These are phyloP conservation scores for Trichoderma harzianum DNA, from an alignment of 2,329 filamentous ascomycete species.

Conservation along the genomic window DNA sequence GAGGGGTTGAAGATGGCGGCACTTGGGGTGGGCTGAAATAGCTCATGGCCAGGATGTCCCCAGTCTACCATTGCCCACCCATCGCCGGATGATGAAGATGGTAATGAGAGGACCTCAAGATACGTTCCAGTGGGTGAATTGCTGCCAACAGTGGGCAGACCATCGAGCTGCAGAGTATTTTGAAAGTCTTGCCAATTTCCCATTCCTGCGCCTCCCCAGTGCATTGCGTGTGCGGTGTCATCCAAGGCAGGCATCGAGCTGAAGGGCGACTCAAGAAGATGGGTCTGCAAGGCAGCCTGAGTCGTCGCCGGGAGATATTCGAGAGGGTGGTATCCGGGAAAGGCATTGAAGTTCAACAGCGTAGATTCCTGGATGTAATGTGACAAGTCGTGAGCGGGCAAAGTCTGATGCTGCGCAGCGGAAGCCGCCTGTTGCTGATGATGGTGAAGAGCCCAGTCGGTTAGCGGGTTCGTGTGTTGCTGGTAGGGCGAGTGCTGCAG, in stretches of 20 bases:
- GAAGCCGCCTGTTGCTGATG: conserved; percentile 43
- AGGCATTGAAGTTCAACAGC: conserved; percentile 54
- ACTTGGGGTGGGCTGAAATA: conserved; percentile 52
- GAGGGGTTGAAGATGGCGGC: conserved; percentile 84
- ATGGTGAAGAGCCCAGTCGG: conserved; percentile 61
- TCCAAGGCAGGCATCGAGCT: conserved; percentile 55
- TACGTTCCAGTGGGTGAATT: conserved; percentile 54
- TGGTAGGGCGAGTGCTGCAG: conserved; percentile 55
- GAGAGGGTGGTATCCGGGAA: conserved; percentile 52
- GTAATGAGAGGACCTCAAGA: conserved; percentile 79
- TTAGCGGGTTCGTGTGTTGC: conserved; percentile 49
- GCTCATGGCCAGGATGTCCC: conserved; percentile 65
- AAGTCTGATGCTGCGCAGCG: conserved; percentile 29
- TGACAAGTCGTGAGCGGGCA: conserved; percentile 46
- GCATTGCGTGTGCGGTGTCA: conserved; percentile 52
- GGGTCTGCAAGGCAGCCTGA: conserved; percentile 60
- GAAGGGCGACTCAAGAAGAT: conserved; percentile 64
- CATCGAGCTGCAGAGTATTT: conserved; percentile 53
- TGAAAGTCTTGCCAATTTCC: conserved; percentile 80
- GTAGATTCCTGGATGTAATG: conserved; percentile 56
- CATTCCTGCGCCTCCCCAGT: conserved; percentile 60
- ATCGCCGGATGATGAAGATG: conserved; percentile 77
- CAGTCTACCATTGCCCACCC: conserved; percentile 82
- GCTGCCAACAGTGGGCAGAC: conserved; percentile 41
- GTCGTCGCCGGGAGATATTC: conserved; percentile 61